Base-by-base conservation (phyloP, 352 stramenopile genomes). In the Peronospora belbahrii region DNA sequence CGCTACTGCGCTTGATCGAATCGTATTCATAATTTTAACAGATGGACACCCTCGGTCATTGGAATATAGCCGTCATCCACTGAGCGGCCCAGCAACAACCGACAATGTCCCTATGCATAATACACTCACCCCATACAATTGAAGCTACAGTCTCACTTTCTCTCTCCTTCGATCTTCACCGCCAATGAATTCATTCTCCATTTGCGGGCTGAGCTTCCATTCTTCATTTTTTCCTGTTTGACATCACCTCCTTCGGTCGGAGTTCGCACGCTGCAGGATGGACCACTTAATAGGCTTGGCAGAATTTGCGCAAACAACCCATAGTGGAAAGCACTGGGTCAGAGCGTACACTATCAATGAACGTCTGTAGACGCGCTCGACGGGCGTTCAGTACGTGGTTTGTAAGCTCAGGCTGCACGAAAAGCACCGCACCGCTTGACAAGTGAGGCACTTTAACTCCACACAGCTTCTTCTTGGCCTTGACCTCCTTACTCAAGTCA, bases 271-370 rank as follows among this genome's bases (percentile, higher is more conserved):
- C 2, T 35, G 19, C 22, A 11, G 9, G 41, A 15, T 27, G 15
- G 15, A 42, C 23, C 27, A 23, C 14, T 46, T 74, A 90, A 41
- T 77, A 83, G 8, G 75, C 79, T 48, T 87, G 79, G 44, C 71
- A 90, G 36, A 90, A 90, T 59, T 84, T 80, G 42, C 79, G 79
- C 54, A 87, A 64, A 4, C 67, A 58, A 19, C 70, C 62, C 28
- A 45, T 59, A 20, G 50, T 53, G 2, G 74, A 74, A 10, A 90
- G 70, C 52, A 64, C 55, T 0, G 54, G 48, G 45, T 84, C 56
- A 6, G 44, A 63, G 2, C 54, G 62, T 42, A 90, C 63, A 0
- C 45, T 48, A 37, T 85, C 62, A 2, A 90, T 43, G 48, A 90
- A 90, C n/a, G 52, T 49, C 61, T 90, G 79, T 19, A 90, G 46